Evolutionary conservation across 345 rosid species (phyloP).

Genomic region (Barbarea vulgaris): DNA sequence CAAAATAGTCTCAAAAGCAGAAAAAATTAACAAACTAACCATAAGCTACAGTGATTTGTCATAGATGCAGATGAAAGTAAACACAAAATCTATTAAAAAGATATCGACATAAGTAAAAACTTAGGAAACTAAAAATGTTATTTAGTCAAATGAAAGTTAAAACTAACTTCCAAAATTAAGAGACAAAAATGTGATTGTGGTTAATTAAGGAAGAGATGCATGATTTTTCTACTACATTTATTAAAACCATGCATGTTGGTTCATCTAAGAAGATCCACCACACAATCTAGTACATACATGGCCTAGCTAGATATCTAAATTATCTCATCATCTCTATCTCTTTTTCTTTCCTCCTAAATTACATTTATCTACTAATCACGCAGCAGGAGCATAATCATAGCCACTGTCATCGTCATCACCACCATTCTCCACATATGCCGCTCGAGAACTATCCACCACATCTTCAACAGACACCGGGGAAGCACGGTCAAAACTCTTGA

Average conservation of each 20-base stretch:
- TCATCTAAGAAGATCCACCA: slow-evolving; percentile 10
- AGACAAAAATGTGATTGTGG: not conserved
- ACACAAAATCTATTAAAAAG: too few species aligned
- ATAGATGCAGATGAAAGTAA: too few species aligned
- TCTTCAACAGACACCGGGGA: slow-evolving; percentile 7
- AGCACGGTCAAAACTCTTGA: not conserved
- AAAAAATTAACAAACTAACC: too few species aligned
- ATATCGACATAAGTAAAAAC: too few species aligned
- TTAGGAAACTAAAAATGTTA: not conserved
- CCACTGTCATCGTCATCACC: slow-evolving; percentile 40
- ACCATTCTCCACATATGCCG: slow-evolving; percentile 24
- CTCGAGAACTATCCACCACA: slow-evolving; percentile 16
- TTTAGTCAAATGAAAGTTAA: not conserved
- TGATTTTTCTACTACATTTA: not conserved
- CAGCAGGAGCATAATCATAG: slow-evolving; percentile 40
- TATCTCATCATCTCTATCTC: not conserved
- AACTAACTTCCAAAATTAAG: not conserved
- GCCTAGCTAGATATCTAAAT: slow-evolving; percentile 15
- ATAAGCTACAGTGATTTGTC: too few species aligned
- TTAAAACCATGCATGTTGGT: not conserved
- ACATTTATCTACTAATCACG: slow-evolving; percentile 19
- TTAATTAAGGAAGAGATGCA: not conserved
- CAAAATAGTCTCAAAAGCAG: too few species aligned
- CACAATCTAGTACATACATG: slow-evolving; percentile 2
- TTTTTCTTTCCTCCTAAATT: not conserved